phyloP scores from a whole-genome alignment of 1,284 basidiomycete genomes.

The Leccinum pachyderme region DNA sequence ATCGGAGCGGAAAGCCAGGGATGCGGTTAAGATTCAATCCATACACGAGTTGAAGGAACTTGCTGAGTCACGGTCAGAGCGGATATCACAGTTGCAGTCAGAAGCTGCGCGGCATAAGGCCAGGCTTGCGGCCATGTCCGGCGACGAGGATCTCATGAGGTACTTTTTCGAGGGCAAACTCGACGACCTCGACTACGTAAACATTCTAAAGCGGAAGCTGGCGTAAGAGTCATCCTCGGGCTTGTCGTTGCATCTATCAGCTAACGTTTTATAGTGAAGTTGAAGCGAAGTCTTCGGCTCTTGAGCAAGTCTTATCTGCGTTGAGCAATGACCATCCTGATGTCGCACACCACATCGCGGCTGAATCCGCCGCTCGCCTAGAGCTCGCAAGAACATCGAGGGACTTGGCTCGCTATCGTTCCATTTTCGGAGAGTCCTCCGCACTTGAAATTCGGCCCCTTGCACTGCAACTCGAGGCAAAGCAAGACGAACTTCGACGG shows the following conservation, averaged over 20 bases:
- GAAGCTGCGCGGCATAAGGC: conserved; percentile 79
- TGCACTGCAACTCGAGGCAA: conserved; percentile 54
- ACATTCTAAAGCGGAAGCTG: conserved; percentile 58
- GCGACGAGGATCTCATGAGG: conserved; percentile 69
- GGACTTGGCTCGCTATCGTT: conserved; percentile 60
- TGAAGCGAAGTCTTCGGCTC: conserved; percentile 47
- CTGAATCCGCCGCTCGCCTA: conserved; percentile 54
- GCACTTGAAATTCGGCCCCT: conserved; percentile 52
- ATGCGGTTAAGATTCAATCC: conserved; percentile 61
- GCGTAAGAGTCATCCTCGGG: conserved; percentile 40
- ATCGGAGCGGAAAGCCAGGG: conserved; percentile 68
- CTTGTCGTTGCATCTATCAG: conserved; percentile 12
- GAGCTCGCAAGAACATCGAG: conserved; percentile 46
- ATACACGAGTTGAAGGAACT: conserved; percentile 72
- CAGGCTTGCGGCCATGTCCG: conserved; percentile 71
- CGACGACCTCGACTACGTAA: conserved; percentile 62
- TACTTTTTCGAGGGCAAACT: conserved; percentile 64
- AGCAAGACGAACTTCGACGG: conserved; percentile 60
- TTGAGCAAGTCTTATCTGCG: conserved; percentile 49
- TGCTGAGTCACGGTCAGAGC: conserved; percentile 71
- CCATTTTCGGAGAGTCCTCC: conserved; percentile 58
- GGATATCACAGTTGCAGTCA: conserved; percentile 70
- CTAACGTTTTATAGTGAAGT: conserved; percentile 42
- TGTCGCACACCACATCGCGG: conserved; percentile 43
- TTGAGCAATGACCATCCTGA: conserved; percentile 50